These are phyloP conservation scores for Aegilops speltoides DNA, from an alignment of 176 grass and related monocot genomes.

Conservation along the genomic window DNA sequence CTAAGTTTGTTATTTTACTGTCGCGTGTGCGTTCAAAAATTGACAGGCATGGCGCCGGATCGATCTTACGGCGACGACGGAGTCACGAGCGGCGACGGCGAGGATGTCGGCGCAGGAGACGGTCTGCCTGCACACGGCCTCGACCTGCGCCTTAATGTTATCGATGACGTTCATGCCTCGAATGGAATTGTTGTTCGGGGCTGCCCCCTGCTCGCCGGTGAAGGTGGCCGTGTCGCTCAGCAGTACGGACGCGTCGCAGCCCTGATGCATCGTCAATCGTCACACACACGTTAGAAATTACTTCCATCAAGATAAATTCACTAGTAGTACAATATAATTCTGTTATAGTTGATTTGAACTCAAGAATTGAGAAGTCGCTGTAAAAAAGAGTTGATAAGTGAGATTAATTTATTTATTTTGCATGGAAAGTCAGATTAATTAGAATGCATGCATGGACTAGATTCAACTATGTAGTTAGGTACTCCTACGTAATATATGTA, in stretches of 20 bases:
- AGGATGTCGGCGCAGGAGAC: slow-evolving; percentile 81
- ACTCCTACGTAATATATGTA: background rate
- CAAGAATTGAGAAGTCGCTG: background rate
- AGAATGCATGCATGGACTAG: background rate
- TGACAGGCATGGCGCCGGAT: too few relatives aligned
- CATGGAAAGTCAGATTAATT: background rate
- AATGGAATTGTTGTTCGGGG: slow-evolving; percentile 32
- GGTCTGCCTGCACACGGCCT: slow-evolving; percentile 50
- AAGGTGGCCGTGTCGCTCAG: slow-evolving; percentile 53
- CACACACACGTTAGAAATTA: background rate
- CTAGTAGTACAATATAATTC: background rate
- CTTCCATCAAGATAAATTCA: background rate
- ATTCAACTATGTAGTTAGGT: background rate
- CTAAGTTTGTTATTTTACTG: too few relatives aligned
- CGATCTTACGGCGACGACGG: slow-evolving; percentile 58
- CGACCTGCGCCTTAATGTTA: slow-evolving; percentile 49
- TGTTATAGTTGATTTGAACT: background rate
- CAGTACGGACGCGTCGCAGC: slow-evolving; percentile 58
- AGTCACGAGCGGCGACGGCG: slow-evolving; percentile 73
- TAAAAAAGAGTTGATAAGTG: background rate
- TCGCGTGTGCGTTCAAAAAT: background rate
- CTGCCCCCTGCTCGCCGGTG: slow-evolving; percentile 48
- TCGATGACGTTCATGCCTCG: slow-evolving; percentile 50
- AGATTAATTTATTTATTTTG: too few relatives aligned
- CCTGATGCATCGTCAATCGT: background rate